Conservation (phyloP, 352 stramenopile genomes). For the Paralagenidium karlingii region DNA sequence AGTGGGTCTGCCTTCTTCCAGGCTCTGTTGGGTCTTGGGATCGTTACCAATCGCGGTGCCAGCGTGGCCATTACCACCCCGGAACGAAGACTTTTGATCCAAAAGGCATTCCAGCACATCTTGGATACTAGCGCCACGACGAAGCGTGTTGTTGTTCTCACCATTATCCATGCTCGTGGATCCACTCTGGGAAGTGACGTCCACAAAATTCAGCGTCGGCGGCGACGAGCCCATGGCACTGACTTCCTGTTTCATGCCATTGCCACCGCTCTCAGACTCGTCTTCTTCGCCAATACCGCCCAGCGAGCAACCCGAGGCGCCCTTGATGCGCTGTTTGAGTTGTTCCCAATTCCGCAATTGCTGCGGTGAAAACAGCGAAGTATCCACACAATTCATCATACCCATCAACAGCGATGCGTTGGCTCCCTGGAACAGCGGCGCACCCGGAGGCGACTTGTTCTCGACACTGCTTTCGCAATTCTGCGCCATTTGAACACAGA, state of each 20-base stretch:
- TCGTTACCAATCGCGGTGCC: conserved; percentile 5
- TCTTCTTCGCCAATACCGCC: conserved; percentile 21
- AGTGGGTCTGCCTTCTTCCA: conserved; percentile 23
- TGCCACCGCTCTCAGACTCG: conserved; percentile 10
- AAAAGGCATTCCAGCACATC: conserved; percentile 63
- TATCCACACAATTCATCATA: conserved; percentile 84
- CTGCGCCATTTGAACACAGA: no score
- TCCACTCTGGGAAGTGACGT: neutral
- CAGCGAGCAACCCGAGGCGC: conserved; percentile 11
- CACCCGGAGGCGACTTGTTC: no score
- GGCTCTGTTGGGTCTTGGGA: conserved; percentile 42
- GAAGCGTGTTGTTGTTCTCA: conserved; percentile 10
- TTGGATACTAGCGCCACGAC: conserved; percentile 64
- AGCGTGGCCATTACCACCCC: neutral
- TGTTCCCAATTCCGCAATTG: conserved; percentile 69
- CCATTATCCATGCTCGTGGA: neutral
- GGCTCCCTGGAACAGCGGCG: conserved; percentile 12
- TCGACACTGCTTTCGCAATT: no score
- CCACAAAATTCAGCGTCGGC: neutral
- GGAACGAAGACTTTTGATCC: conserved; percentile 45
- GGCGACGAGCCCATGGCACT: neutral
- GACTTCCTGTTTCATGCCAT: conserved; percentile 4
- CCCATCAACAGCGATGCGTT: conserved; percentile 63
- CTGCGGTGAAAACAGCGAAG: conserved; percentile 56
- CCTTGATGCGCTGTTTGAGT: conserved; percentile 53